Conservation (phyloP, 306 rosid genomes). For the Hippophae tibetana region DNA sequence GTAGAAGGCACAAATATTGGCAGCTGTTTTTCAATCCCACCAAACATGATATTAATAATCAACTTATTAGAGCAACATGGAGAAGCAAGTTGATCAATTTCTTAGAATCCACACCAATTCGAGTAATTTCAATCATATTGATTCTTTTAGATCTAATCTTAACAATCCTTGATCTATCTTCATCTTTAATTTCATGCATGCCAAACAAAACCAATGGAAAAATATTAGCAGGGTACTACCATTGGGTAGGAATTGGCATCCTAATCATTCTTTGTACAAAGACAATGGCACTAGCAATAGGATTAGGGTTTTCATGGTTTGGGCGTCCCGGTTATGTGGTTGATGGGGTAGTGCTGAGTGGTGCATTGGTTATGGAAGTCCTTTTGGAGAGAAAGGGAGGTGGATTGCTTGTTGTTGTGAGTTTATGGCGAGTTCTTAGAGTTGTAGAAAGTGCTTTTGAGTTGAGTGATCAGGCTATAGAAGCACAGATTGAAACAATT, state of each 20-base stretch:
- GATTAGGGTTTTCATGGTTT: slow-evolving; percentile 35
- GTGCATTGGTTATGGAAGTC: slow-evolving; percentile 49
- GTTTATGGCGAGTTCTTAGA: slow-evolving; percentile 72
- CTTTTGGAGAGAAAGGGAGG: slow-evolving; percentile 49
- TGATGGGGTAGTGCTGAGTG: slow-evolving; percentile 43
- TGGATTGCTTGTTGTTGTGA: slow-evolving; percentile 51
- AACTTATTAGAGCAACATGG: slow-evolving; percentile 34
- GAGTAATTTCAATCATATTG: slow-evolving; percentile 23
- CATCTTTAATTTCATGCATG: slow-evolving; percentile 33
- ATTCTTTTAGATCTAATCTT: slow-evolving; percentile 49
- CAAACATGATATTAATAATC: not conserved
- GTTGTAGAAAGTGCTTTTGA: slow-evolving; percentile 66
- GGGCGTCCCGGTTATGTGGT: slow-evolving; percentile 38
- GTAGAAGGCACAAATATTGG: slow-evolving; percentile 42
- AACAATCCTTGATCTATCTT: slow-evolving; percentile 59
- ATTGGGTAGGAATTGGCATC: slow-evolving; percentile 59
- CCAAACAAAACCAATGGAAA: slow-evolving; percentile 6
- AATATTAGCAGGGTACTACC: slow-evolving; percentile 20
- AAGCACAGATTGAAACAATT: slow-evolving; percentile 48
- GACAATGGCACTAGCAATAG: slow-evolving; percentile 29
- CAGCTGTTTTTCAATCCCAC: slow-evolving; percentile 10
- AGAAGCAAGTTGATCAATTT: slow-evolving; percentile 34
- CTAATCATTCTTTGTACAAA: slow-evolving; percentile 39
- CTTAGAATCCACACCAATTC: slow-evolving; percentile 50
- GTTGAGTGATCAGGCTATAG: slow-evolving; percentile 70